Conservation (phyloP, 1,284 basidiomycete species). For the Agaricales sp. region DNA sequence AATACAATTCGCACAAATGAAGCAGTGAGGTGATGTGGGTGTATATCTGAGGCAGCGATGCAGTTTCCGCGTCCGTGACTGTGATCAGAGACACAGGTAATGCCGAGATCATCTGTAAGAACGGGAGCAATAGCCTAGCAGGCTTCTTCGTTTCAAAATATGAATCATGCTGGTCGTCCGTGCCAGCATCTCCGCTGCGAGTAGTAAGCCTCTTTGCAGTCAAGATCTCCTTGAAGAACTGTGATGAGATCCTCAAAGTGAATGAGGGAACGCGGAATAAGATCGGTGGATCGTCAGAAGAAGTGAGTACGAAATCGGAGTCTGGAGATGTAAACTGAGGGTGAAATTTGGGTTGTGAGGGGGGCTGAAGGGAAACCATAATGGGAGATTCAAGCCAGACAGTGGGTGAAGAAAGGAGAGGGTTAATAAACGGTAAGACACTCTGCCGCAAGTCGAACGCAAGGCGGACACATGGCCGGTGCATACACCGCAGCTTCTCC, state of each 20-base stretch:
- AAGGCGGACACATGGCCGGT: too few relatives aligned
- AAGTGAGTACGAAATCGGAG: neutral
- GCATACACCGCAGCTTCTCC: too few relatives aligned
- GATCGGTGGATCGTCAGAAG: neutral
- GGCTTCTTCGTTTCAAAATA: neutral
- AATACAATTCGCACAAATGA: neutral
- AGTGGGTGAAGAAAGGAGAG: too few relatives aligned
- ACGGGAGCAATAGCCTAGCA: neutral
- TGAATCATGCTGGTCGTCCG: neutral
- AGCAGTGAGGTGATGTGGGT: neutral
- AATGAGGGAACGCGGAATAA: neutral
- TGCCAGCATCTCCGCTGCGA: neutral
- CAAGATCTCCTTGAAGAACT: neutral
- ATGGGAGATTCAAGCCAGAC: too few relatives aligned
- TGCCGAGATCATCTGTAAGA: neutral
- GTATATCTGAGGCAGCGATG: neutral
- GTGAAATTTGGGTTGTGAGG: neutral
- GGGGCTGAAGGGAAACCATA: neutral
- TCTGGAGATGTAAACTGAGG: neutral
- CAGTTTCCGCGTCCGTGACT: neutral
- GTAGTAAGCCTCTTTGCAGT: neutral
- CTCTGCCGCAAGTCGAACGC: too few relatives aligned
- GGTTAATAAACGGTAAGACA: too few relatives aligned
- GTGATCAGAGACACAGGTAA: neutral
- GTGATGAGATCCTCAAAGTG: neutral